Conservation (phyloP, 495 filamentous ascomycete genomes). For the Neurospora intermedia region DNA sequence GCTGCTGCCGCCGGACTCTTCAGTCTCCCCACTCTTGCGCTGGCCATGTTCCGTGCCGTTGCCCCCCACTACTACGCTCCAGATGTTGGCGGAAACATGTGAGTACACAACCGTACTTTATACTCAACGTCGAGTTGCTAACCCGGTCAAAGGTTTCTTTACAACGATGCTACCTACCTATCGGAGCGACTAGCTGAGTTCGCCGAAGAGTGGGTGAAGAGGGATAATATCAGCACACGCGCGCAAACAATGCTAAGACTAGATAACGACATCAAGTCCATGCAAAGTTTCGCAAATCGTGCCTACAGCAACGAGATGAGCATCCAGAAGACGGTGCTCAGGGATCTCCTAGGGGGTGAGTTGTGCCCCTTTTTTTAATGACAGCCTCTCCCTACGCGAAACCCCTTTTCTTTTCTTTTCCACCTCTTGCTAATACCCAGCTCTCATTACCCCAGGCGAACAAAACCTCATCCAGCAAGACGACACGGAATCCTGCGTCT, state of each 20-base stretch:
- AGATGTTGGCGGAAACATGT: constrained; percentile 65
- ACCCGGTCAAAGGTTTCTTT: constrained; percentile 51
- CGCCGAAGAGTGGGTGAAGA: constrained; percentile 37
- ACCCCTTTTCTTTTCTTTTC: neutral
- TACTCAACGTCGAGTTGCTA: neutral
- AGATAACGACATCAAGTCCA: constrained; percentile 56
- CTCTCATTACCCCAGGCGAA: constrained; percentile 17
- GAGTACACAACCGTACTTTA: constrained; percentile 6
- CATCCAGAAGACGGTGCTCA: constrained; percentile 69
- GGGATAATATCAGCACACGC: constrained; percentile 31
- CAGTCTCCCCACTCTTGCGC: constrained; percentile 66
- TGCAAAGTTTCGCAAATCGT: constrained; percentile 71
- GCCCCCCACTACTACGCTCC: constrained; percentile 68
- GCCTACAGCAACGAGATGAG: constrained; percentile 83
- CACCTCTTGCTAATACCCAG: neutral
- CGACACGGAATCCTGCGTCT: constrained; percentile 62
- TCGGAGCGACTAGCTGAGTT: constrained; percentile 59
- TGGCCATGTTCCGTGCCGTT: constrained; percentile 86
- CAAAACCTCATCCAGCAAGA: constrained; percentile 41
- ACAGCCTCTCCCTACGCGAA: neutral
- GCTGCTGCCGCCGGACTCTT: constrained; percentile 67
- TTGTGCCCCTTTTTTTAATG: constrained; percentile 16
- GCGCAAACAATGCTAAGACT: constrained; percentile 48
- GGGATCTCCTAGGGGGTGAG: constrained; percentile 74
- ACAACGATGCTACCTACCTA: constrained; percentile 82